These are phyloP conservation scores for Linanthus parryae DNA, from an alignment of 148 eudicot genomes.

Conservation along the genomic window DNA sequence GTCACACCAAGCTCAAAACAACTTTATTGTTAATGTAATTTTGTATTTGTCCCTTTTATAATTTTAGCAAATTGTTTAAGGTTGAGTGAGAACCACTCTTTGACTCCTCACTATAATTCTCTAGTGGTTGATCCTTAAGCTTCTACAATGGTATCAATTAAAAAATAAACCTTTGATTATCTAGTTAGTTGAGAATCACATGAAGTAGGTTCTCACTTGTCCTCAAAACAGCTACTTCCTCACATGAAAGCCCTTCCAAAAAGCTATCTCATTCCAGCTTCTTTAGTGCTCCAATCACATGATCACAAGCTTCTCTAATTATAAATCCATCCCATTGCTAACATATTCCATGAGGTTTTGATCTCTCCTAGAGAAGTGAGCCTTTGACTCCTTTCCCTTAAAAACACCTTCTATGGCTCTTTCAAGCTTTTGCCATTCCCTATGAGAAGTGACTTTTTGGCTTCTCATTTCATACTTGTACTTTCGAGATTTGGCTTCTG, in stretches of 20 bases:
- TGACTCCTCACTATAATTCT: no score
- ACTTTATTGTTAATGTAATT: no score
- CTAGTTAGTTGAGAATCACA: no score
- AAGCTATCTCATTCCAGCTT: conserved; percentile 10
- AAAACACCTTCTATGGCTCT: conserved; percentile 30
- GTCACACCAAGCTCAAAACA: no score
- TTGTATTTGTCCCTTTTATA: neutral
- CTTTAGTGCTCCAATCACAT: conserved; percentile 23
- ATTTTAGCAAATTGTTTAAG: neutral
- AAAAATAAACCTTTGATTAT: no score
- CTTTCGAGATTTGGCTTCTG: conserved; percentile 8
- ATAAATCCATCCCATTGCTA: neutral
- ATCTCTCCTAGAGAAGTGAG: conserved; percentile 16
- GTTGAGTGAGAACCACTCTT: no score
- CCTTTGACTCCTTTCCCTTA: conserved; percentile 15
- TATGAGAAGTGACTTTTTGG: conserved; percentile 32
- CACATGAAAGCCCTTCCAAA: no score
- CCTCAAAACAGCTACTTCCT: no score
- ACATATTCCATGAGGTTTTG: no score
- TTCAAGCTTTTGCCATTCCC: conserved; percentile 28
- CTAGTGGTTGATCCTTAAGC: no score
- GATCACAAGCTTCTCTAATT: conserved; percentile 9
- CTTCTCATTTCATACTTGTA: conserved; percentile 31
- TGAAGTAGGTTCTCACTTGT: no score
- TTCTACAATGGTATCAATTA: no score